These are phyloP conservation scores for Globisporangium perplexum DNA, from an alignment of 352 stramenopile species.

Conservation along the genomic window DNA sequence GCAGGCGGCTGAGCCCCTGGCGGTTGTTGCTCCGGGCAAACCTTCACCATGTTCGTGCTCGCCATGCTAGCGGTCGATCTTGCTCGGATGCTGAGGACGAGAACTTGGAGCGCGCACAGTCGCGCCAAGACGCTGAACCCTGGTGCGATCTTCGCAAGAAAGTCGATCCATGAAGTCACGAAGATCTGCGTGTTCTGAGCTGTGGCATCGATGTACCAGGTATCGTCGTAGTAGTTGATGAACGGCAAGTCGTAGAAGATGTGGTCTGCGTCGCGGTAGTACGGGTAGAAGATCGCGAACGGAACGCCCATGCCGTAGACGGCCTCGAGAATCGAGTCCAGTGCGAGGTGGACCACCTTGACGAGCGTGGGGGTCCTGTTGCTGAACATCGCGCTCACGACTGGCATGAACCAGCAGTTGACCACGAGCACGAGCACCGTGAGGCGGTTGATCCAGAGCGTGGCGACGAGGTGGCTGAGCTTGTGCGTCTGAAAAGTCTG, in stretches of 20 bases:
- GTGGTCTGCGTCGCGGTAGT: slow-evolving; percentile 2
- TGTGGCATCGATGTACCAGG: slow-evolving; percentile 6
- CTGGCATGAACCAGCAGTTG: slow-evolving; percentile 10
- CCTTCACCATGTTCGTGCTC: too few relatives aligned
- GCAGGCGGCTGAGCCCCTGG: too few relatives aligned
- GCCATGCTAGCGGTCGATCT: too few relatives aligned
- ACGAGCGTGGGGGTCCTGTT: too few relatives aligned
- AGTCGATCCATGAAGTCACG: slow-evolving; percentile 8
- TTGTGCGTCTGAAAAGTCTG: slow-evolving; percentile 15
- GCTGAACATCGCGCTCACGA: slow-evolving; percentile 8
- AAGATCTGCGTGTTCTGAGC: slow-evolving; percentile 5
- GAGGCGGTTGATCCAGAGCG: slow-evolving; percentile 12
- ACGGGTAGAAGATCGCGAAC: slow-evolving; percentile 5
- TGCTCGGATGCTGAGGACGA: background rate
- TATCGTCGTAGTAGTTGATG: slow-evolving; percentile 11
- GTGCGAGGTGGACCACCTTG: too few relatives aligned
- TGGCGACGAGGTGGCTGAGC: background rate
- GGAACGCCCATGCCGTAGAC: background rate
- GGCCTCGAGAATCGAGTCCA: too few relatives aligned
- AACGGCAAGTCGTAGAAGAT: slow-evolving; percentile 5
- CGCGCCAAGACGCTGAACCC: background rate
- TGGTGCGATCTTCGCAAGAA: background rate
- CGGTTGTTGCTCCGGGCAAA: too few relatives aligned
- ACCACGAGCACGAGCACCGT: slow-evolving; percentile 8
- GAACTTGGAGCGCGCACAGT: background rate